Percentiles rank a stretch among this genome's conserved stretches.
These are phyloP conservation scores for Penicillium lagena DNA, from an alignment of 495 filamentous ascomycete genomes.

Conservation along the genomic window DNA sequence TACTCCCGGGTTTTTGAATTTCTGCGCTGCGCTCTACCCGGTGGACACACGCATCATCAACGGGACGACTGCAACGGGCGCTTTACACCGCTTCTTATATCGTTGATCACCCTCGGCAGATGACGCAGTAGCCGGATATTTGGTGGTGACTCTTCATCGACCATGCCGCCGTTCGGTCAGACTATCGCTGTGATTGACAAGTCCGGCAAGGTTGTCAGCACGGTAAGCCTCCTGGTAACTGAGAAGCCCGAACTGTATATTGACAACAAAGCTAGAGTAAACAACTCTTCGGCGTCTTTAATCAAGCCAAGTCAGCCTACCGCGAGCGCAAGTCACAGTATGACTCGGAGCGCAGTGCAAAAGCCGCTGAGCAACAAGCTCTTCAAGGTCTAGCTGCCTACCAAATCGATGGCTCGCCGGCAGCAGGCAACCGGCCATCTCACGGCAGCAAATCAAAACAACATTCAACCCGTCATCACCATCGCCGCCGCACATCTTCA, in stretches of 20 bases:
- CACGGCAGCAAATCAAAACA: constrained; percentile 22
- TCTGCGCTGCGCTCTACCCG: too few species aligned
- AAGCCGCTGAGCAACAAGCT: constrained; percentile 48
- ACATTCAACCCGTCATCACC: constrained; percentile 22
- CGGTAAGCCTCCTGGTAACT: constrained; percentile 47
- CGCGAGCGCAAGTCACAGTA: constrained; percentile 74
- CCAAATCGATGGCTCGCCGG: constrained; percentile 45
- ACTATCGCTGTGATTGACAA: constrained; percentile 88
- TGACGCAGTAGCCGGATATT: constrained; percentile 1
- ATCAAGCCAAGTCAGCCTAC: constrained; percentile 81
- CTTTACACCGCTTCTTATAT: constrained; percentile 12
- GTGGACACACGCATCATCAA: too few species aligned
- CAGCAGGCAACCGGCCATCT: constrained; percentile 37
- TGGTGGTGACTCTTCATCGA: constrained; percentile 10
- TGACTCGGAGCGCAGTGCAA: constrained; percentile 55
- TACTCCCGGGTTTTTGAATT: too few species aligned
- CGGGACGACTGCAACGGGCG: neutral
- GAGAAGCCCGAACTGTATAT: too few species aligned
- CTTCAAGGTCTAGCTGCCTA: constrained; percentile 40
- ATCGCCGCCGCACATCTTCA: constrained; percentile 12
- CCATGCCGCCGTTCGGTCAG: constrained; percentile 51
- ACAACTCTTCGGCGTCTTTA: constrained; percentile 79
- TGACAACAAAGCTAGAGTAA: constrained; percentile 59
- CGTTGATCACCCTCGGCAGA: neutral
- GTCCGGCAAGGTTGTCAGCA: constrained; percentile 88